Base-by-base conservation (phyloP, 441 rosid species). In the Francoa sonchifolia region DNA sequence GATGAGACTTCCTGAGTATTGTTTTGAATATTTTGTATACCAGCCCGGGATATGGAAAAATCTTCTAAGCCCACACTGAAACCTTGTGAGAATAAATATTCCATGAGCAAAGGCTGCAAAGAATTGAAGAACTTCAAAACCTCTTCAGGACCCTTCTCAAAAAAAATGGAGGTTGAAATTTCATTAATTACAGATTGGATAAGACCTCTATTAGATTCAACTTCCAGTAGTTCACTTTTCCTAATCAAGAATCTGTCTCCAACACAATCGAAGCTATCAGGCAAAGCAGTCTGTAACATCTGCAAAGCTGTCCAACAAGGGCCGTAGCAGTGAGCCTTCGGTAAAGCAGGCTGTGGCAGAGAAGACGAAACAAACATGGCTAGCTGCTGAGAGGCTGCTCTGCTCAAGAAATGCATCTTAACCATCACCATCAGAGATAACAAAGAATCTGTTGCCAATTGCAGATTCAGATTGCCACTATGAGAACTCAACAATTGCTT, bases 401-500 rank as follows among this genome's bases (percentile, higher is more conserved):
- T 76, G 30, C 62, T 43, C 32, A 78, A 58, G 39, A 82, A 69
- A 33, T 57, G 57, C 30, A 36, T 63, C 71, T 59, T 73, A 33
- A 78, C 58, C 79, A 90, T 58, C 19, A 62, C 52, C 68, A 72
- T 83, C 34, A 83, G 48, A 1, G 96, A 80, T 42, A 90, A 51
- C 41, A 79, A 62, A 0, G 95, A 74, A 63, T 86, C 99, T 17
- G 69, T 44, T 2, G 93, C 73, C 48, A 86, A 54, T 58, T 83
- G 96, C 66, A 86, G 51, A 57, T 80, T 86, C 27, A 90, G 66
- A 34, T 75, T 67, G 15, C 96, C 96, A 42, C 72, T 78, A 36
- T 90, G 95, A 20, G 99, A 86, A 70, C 96, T 90, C 11, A 75
- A 79, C 62, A 90, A 58, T 46, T 90, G 99, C 22, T 90, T 83